Evolutionary conservation across 1,284 basidiomycete genomes (phyloP).

Genomic region (Rhizoctonia solani): DNA sequence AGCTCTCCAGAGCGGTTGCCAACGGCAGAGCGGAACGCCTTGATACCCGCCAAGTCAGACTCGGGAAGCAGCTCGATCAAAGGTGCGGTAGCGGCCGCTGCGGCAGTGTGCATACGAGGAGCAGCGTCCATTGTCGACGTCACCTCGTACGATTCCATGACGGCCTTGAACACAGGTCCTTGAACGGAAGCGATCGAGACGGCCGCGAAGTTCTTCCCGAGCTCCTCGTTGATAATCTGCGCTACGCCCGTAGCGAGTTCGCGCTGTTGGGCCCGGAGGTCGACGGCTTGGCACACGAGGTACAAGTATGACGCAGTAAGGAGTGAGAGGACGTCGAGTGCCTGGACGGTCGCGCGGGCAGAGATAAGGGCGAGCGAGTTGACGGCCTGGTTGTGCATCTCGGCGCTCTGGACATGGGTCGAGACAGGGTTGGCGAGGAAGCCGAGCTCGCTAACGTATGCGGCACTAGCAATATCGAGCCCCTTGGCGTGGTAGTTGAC

Average conservation of each 20-base stretch:
- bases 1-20: conserved; percentile 53
- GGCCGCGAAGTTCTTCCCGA: conserved; percentile 53
- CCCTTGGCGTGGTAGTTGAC: conserved; percentile 86
- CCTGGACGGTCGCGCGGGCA: conserved; percentile 73
- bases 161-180: conserved; percentile 46
- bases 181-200: conserved; percentile 20
- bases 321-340: conserved; percentile 75
- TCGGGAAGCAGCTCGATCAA: conserved; percentile 62
- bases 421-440: conserved; percentile 82
- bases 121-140: conserved; percentile 71
- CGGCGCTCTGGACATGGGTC: conserved; percentile 82
- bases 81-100: conserved; percentile 60
- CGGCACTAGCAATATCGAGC: conserved; percentile 80
- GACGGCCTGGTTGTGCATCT: conserved; percentile 87
- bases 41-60: conserved; percentile 49
- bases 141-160: conserved; percentile 60
- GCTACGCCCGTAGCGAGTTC: conserved; percentile 61
- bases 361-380: conserved; percentile 76
- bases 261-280: conserved; percentile 70
- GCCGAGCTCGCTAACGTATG: conserved; percentile 80
- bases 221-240: conserved; percentile 57
- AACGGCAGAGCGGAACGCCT: conserved; percentile 57
- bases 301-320: conserved; percentile 71
- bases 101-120: conserved; percentile 67
- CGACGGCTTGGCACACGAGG: conserved; percentile 78